Evolutionary conservation across 345 rosid species (phyloP), one percentile per base, ranked within the genome.

Genomic region (Corchorus capsularis): DNA sequence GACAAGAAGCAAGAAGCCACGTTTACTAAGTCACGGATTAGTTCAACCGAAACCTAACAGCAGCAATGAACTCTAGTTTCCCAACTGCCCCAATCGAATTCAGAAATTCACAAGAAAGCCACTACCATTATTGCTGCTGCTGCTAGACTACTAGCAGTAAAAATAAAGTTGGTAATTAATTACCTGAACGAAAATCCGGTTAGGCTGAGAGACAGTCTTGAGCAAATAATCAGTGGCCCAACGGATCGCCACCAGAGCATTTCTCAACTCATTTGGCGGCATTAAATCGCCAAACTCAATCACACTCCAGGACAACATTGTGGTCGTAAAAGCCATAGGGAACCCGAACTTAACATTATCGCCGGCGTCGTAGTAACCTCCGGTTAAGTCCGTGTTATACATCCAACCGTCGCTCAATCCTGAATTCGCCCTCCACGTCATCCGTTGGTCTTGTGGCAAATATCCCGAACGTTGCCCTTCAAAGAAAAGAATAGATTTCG

Each of bases 361-460:
- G 1, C 98, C 99, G 17, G 99, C 99, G 69, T 96, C 98, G 77
- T 93, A 92, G 78, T 93, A 96, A 5, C 99, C 98, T 14, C 99
- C 98, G 35, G 90, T 85, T 60, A 96, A 78, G 84, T 93, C 97
- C 8, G 84, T 75, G 76, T 83, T 81, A 71, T 92, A 87, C 5
- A 81, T 79, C 90, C 88, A 89, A 0, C 99, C 99, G 66, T 96
- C 99, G 62, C 86, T 79, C 13, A 96, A 82, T 41, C 93, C 98
- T 1, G 97, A 96, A 73, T 88, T 85, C 12, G 86, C 82, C 0
- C 98, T 86, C 98, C 99, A 96, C 0, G 73, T 13, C 27, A 89
- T 0, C 5, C 94, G 88, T 67, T 93, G 99, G 77, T 92, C 90
- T 16, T 71, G 78, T 0, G 99, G 98, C 63, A 96, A 76, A 77